Evolutionary conservation across 169 alveolate species (phyloP).

Genomic region (Plasmodium vinckei): DNA sequence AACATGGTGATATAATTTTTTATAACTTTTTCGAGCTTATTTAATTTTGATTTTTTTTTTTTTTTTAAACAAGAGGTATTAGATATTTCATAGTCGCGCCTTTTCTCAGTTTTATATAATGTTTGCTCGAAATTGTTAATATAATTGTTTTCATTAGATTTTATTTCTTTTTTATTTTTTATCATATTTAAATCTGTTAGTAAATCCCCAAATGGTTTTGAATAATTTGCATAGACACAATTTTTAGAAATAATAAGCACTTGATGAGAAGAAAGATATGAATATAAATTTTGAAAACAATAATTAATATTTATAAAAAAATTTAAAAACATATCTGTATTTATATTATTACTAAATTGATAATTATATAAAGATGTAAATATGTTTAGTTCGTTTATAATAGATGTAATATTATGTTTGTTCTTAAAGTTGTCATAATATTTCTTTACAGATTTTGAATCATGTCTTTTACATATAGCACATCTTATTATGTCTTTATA

Average conservation of each 20-base stretch:
- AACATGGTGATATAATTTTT: no score
- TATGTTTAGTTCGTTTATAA: slow-evolving; percentile 27
- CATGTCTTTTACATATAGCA: slow-evolving; percentile 3
- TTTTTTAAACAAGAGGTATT: background rate
- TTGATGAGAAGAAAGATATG: slow-evolving; percentile 12
- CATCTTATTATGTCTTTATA: background rate
- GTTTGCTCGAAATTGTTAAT: background rate
- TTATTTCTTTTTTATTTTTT: slow-evolving; percentile 1
- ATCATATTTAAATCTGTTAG: background rate
- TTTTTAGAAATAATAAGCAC: slow-evolving; percentile 6
- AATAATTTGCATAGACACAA: slow-evolving; percentile 25
- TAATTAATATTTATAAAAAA: slow-evolving; percentile 42
- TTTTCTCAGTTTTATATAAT: no score
- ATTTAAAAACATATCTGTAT: slow-evolving; percentile 19
- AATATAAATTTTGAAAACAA: slow-evolving; percentile 30
- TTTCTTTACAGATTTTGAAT: background rate
- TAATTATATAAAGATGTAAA: slow-evolving; percentile 26
- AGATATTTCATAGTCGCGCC: no score
- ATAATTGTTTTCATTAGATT: background rate
- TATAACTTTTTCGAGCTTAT: no score
- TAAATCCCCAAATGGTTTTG: slow-evolving; percentile 11
- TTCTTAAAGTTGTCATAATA: background rate
- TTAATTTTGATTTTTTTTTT: background rate
- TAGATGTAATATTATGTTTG: background rate
- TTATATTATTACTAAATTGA: background rate